phyloP scores from a whole-genome alignment of 1,284 basidiomycete species.

The Puccinia triticina region DNA sequence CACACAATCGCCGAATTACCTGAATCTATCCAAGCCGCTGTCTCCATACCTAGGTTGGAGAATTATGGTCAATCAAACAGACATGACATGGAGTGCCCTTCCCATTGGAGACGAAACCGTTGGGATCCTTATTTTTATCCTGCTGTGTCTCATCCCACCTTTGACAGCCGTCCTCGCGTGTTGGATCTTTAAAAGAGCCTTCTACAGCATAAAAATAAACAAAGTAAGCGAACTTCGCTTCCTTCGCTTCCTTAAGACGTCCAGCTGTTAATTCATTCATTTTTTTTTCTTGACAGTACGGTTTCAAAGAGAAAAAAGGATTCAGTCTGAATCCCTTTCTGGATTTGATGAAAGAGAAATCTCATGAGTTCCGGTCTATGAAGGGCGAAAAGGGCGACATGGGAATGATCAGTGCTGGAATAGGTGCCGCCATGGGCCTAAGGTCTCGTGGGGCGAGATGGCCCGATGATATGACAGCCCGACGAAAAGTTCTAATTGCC shows the following conservation, averaged over 20 bases:
- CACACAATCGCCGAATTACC: constrained; percentile 75
- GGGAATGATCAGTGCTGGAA: constrained; percentile 43
- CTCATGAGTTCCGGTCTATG: constrained; percentile 21
- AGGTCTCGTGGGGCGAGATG: constrained; percentile 69
- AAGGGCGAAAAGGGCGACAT: constrained; percentile 45
- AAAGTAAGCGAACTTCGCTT: constrained; percentile 60
- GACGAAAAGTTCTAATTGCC: constrained; percentile 82
- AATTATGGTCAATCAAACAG: constrained; percentile 74
- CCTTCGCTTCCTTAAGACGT: background rate
- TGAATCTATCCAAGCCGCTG: constrained; percentile 74
- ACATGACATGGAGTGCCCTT: constrained; percentile 73
- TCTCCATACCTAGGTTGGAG: constrained; percentile 77
- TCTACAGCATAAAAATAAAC: constrained; percentile 92
- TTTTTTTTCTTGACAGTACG: constrained; percentile 26
- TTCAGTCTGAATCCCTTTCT: constrained; percentile 37
- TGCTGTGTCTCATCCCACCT: constrained; percentile 77
- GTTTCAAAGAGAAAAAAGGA: constrained; percentile 50
- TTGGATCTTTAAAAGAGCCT: constrained; percentile 85
- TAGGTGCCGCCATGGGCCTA: constrained; percentile 46
- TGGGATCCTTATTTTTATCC: constrained; percentile 79
- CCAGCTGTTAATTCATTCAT: background rate
- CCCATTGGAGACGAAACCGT: constrained; percentile 79
- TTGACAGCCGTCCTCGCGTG: constrained; percentile 81
- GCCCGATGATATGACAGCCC: constrained; percentile 85
- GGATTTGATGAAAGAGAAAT: constrained; percentile 45